Base-by-base conservation (phyloP, 2,329 filamentous ascomycete species). In the Chaetomium olivaceum region DNA sequence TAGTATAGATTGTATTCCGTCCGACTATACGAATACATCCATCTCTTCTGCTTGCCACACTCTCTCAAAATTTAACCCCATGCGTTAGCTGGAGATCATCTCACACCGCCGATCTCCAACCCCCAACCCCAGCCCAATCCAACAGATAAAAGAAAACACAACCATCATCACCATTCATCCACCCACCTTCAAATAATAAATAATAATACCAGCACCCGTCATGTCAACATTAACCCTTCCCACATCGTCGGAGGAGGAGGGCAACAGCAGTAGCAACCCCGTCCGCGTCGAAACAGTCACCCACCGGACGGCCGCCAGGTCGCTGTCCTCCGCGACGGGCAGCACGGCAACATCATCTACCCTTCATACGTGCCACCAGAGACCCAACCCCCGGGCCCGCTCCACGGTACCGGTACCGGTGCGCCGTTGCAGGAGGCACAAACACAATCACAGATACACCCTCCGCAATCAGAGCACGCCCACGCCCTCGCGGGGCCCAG, bases 251-350 rank as follows among this genome's bases (percentile, higher is more conserved):
- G 14, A 43, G 36, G 36, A 14, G 12, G 33, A 16, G 11, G 25
- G 14, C 50, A 27, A 19, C 23, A 16, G 50, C 50, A 29, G 50
- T 12, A 16, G 50, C 50, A 29, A 25, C 29, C 63, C 48, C 9
- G 64, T 78, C 14, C 73, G 70, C 8, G 70, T 76, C 58, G 75
- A 77, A 27, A 72, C 71, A 21, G 67, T 70, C 11, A 25, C 36
- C 36, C 55, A 64, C 7, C 50, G 7, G 52, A 72, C 0, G 77
- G 76, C 51, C 73, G 74, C 4, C 61, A 64, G 1, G 70, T 70
- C 29, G 75, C 73, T 5, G 65, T 79, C 5, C 68, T 76, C n/a
- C 73, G 74, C 63, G 75, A 78, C 58, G n/a, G n/a, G n/a, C 67
- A 64, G 11, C 56, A 70, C 8, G 76, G 75, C 39, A 65, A 73